Conservation (phyloP, 78 protist genomes). For the Speleostelium caveatum region DNA sequence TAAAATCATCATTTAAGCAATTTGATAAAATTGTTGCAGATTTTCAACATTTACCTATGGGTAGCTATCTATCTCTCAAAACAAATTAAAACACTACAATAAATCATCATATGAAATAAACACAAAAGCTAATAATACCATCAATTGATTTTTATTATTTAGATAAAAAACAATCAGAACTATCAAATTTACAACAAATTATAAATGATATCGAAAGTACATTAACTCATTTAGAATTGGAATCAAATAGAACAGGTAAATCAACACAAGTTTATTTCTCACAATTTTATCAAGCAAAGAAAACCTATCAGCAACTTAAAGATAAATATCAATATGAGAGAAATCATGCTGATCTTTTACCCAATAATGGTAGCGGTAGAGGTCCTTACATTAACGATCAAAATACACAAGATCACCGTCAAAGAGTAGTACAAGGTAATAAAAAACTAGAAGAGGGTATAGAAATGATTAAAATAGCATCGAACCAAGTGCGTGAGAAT, state of each 20-base stretch:
- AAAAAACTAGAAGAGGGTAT: slow-evolving; percentile 59
- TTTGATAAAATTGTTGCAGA: slow-evolving; percentile 49
- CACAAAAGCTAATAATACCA: background rate
- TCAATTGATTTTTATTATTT: background rate
- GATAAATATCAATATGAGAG: slow-evolving; percentile 68
- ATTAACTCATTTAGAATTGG: slow-evolving; percentile 45
- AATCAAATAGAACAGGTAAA: slow-evolving; percentile 71
- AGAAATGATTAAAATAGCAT: slow-evolving; percentile 70
- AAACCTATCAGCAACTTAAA: slow-evolving; percentile 49
- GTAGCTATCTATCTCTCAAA: background rate
- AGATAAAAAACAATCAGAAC: slow-evolving; percentile 52
- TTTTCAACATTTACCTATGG: slow-evolving; percentile 37
- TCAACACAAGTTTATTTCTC: slow-evolving; percentile 62
- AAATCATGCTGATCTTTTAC: slow-evolving; percentile 52
- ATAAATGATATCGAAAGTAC: slow-evolving; percentile 32
- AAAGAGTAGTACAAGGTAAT: slow-evolving; percentile 25
- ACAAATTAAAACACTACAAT: background rate
- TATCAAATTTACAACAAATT: slow-evolving; percentile 30
- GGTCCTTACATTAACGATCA: slow-evolving; percentile 11
- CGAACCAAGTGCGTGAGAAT: slow-evolving; percentile 52
- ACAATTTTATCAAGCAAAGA: slow-evolving; percentile 45
- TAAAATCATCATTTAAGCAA: slow-evolving; percentile 34
- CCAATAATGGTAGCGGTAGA: too few relatives aligned
- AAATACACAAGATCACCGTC: slow-evolving; percentile 42
- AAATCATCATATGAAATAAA: background rate